Evolutionary conservation across 176 grass and related monocot species (phyloP), one percentile per base, ranked within the genome.

Genomic region (Cenchrus americanus): DNA sequence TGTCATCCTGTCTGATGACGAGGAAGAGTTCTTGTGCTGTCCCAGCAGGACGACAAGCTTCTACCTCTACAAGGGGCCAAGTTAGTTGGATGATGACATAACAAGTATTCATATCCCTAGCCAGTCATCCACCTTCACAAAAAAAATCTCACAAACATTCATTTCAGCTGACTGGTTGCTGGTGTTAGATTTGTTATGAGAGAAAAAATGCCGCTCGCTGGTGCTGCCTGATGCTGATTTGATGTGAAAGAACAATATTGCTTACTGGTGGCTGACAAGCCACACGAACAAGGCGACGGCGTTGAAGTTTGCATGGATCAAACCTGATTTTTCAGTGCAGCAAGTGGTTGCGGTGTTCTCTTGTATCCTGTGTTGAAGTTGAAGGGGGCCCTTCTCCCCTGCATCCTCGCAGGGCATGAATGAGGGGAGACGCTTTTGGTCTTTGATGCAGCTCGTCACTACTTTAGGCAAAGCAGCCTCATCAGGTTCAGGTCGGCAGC

Each of bases 401-500:
- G 51, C 23, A 71, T 73, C 49, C 43, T 78, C 75, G 22, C n/a
- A 43, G 6, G 53, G 55, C 44, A 64, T 53, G 24, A 84, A 54
- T 57, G 19, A 13, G 17, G 50, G 27, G 78, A 12, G 5, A 43
- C 62, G 73, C 74, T 66, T 79, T 84, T 3, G 70, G 83, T 27
- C 21, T 60, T 37, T 18, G n/a, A n/a, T n/a, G 9, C 46, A 9
- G 11, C 11, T 14, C 30, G 34, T 19, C 54, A 8, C 21, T 0
- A 50, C 73, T 86, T 90, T 86, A 73, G 72, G 40, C 74, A 86
- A 86, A 86, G 79, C 88, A 27, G 1, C 59, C 34, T 37, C 34
- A 17, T 37, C 34, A 17, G 43, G 40, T 18, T 21, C 40, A 6
- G 19, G 32, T 69, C 21, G 67, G 61, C 24, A 5, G 21, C 68